Percentiles rank a stretch among this genome's conserved stretches.
Evolutionary conservation across 352 stramenopile genomes (phyloP).

Genomic region (Pythium aquatile): DNA sequence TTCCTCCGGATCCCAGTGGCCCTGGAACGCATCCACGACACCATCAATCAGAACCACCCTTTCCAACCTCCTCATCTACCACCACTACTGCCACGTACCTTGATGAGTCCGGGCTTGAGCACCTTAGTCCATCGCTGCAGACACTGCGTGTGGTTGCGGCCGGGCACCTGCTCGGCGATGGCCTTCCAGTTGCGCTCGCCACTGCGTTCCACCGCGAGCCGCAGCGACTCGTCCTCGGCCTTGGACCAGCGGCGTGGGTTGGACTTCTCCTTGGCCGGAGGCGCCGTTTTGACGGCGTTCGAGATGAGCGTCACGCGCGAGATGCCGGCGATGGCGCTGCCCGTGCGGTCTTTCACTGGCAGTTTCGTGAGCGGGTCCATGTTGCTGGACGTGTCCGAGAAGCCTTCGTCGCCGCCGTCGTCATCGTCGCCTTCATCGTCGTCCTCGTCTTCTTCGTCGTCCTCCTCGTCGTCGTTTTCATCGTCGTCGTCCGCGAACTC

Average conservation of each 20-base stretch:
- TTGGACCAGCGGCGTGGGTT: slow-evolving; percentile 85
- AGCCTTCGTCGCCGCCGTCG: slow-evolving; percentile 4
- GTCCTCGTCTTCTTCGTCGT: slow-evolving; percentile 24
- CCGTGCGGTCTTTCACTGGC: slow-evolving; percentile 76
- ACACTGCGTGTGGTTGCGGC: slow-evolving; percentile 92
- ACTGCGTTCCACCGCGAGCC: slow-evolving; percentile 80
- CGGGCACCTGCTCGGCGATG: slow-evolving; percentile 89
- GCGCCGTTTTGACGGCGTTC: slow-evolving; percentile 74
- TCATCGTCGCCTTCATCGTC: slow-evolving; percentile 21
- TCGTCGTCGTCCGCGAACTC: slow-evolving; percentile 13
- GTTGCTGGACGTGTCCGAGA: slow-evolving; percentile 27
- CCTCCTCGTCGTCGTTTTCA: slow-evolving; percentile 16
- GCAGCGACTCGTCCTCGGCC: slow-evolving; percentile 70
- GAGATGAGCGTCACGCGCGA: slow-evolving; percentile 68
- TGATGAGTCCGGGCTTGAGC: slow-evolving; percentile 91
- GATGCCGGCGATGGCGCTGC: slow-evolving; percentile 65
- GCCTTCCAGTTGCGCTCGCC: slow-evolving; percentile 89
- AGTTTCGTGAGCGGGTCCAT: slow-evolving; percentile 29
- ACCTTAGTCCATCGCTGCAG: slow-evolving; percentile 94
- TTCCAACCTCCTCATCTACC: neutral
- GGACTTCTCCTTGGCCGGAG: slow-evolving; percentile 82
- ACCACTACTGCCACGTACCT: slow-evolving; percentile 44
- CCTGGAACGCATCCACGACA: slow-evolving; percentile 35
- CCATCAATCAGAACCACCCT: neutral
- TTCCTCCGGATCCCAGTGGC: slow-evolving; percentile 91